These are phyloP conservation scores for Arabis hirsuta DNA, from an alignment of 345 rosid species.

Conservation along the genomic window DNA sequence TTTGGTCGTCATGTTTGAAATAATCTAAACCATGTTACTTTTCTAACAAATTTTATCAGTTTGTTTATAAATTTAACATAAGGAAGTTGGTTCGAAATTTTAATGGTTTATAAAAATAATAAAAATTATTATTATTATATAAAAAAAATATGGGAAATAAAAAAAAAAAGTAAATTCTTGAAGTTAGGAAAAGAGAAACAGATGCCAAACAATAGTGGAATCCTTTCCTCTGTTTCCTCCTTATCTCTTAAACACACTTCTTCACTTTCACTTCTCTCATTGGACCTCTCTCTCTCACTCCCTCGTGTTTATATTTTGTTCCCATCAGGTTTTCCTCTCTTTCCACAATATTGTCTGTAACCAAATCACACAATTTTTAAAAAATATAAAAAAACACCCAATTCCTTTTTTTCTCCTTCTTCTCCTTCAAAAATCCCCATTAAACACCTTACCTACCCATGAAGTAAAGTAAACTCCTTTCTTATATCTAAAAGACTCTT, in stretches of 20 bases:
- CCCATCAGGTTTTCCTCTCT: slow-evolving; percentile 28
- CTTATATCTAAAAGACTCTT: slow-evolving; percentile 21
- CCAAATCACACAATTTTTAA: slow-evolving; percentile 18
- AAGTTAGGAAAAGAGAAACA: slow-evolving; percentile 31
- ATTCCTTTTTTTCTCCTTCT: slow-evolving; percentile 3
- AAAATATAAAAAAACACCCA: background rate
- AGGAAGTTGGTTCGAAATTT: too few species aligned
- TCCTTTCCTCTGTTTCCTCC: slow-evolving; percentile 38
- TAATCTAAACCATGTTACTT: background rate
- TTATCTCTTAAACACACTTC: slow-evolving; percentile 51
- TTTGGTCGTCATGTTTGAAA: too few species aligned
- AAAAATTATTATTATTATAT: too few species aligned
- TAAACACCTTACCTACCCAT: slow-evolving; percentile 38
- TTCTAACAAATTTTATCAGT: background rate
- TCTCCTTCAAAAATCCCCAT: slow-evolving; percentile 8
- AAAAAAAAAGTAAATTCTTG: slow-evolving; percentile 2
- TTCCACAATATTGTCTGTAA: slow-evolving; percentile 38
- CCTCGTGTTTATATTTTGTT: slow-evolving; percentile 27
- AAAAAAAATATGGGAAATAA: too few species aligned
- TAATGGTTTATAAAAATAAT: too few species aligned
- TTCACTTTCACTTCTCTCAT: slow-evolving; percentile 37
- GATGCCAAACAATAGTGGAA: slow-evolving; percentile 47
- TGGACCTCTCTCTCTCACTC: slow-evolving; percentile 40
- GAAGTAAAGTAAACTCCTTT: slow-evolving; percentile 36
- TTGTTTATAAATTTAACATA: too few species aligned